Evolutionary conservation across 352 stramenopile genomes (phyloP), one percentile per base, ranked within the genome.

Genomic region (Pythium coloratum): DNA sequence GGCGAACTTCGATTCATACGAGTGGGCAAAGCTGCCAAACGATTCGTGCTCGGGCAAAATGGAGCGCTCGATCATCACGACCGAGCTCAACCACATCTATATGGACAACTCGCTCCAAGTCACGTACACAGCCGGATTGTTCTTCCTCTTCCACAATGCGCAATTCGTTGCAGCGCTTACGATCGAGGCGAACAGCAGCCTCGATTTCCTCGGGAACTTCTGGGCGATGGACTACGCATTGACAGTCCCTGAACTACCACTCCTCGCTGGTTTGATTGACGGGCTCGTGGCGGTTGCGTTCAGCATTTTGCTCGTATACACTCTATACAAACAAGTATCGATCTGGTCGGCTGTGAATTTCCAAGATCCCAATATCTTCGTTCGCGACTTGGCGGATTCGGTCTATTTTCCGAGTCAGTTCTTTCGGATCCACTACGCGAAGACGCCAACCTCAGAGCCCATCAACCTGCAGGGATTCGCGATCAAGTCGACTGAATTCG

Each of bases 101-200:
- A 64, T 64, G 58, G 57, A 62, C 36, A 10, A 62, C 18, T 30
- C 58, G 8, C 12, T 64, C 1, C 58, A 64, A 14, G 42, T 46
- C 16, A 55, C 33, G 28, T 57, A 57, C 47, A 64, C 58, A 30
- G 44, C 58, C 24, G 58, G 58, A 6, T 6, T 64, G 13, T 55
- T 55, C 14, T 56, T 57, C n/a, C 28, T 64, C 8, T 56, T 56
- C 44, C 58, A 64, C 13, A 57, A 64, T 32, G 58, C 34, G 34
- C 34, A 14, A 42, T 42, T 42, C 8, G 34, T 42, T 9, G 12
- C 7, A 9, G 34, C 34, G 34, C 12, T 42, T 9, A 14, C 34
- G 8, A 14, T 2, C 8, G 34, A 42, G 7, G 8, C 34, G 12
- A 14, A 42, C 34, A 42, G 12, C 34, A 42, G 34, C 34, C 34